Evolutionary conservation across 2,329 filamentous ascomycete genomes (phyloP), one percentile per base, ranked within the genome.

Genomic region (Cytospora mali): DNA sequence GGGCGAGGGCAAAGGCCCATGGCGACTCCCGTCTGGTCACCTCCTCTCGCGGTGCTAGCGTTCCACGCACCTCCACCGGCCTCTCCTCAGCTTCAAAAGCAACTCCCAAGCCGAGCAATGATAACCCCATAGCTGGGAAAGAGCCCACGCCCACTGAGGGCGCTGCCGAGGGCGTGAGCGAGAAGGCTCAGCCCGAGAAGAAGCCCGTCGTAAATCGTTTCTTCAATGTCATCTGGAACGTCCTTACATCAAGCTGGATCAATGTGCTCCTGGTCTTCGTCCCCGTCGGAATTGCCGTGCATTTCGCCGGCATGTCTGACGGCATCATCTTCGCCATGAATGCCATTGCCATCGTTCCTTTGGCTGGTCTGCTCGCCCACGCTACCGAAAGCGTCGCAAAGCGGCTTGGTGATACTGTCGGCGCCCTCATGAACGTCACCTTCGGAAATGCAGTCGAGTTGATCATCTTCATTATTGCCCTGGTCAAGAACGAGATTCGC

Each of bases 231-330:
- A 72, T 76, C 64, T 79, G 77, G 80, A 80, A 75, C 71, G 88
- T 84, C 68, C 69, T 90, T 60, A 77, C 82, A 53, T 83, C 85
- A 66, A 87, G 84, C 69, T 87, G 83, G 78, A 74, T 91, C 74
- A 91, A 91, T 68, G 68, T 87, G 53, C 75, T 91, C 54, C 79
- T 91, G 56, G 73, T 91, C 42, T 91, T 91, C 69, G 87, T 91
- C n/a, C 89, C 89, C 1, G 77, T 88, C 53, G 89, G 88, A 64
- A 85, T 91, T 51, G 83, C 80, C 18, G 78, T 82, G 42, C 80
- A 88, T 64, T 66, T 76, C 16, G 62, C 72, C 49, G 52, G 54
- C 28, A 56, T 74, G 11, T 74, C 71, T 23, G 77, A 77, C 9
- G 69, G 77, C 14, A 57, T 78, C 9, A 74, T 85, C 55, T 88